These are phyloP conservation scores for Urostyla sp. DNA, from an alignment of 73 alveolate species.

Conservation along the genomic window DNA sequence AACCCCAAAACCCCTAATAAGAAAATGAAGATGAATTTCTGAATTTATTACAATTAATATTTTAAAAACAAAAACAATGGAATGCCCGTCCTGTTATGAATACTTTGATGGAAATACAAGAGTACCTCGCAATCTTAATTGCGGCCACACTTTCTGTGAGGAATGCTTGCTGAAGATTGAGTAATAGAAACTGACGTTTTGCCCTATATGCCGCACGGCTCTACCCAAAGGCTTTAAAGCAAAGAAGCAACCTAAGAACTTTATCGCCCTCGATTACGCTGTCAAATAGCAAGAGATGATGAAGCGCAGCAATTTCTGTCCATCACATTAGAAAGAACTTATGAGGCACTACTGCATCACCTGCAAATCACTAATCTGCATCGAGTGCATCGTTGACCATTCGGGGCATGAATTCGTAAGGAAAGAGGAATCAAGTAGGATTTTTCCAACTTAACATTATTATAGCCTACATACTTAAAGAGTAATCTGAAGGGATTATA, in stretches of 20 bases:
- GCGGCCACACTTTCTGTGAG: conserved; percentile 93
- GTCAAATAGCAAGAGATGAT: conserved; percentile 73
- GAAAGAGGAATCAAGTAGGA: conserved; percentile 79
- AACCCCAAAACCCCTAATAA: too few species aligned
- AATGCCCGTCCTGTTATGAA: conserved; percentile 85
- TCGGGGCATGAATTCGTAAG: conserved; percentile 87
- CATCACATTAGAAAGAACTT: conserved; percentile 72
- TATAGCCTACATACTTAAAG: conserved; percentile 59
- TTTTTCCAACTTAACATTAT: background rate
- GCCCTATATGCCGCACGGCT: conserved; percentile 88
- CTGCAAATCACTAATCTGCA: conserved; percentile 76
- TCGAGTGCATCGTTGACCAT: conserved; percentile 86
- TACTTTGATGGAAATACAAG: conserved; percentile 64
- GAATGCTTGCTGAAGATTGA: conserved; percentile 75
- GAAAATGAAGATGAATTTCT: background rate
- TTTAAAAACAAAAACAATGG: conserved; percentile 63
- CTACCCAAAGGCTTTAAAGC: conserved; percentile 71
- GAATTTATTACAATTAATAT: background rate
- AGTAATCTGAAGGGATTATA: conserved; percentile 54
- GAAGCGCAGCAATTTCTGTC: conserved; percentile 70
- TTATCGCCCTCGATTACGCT: conserved; percentile 83
- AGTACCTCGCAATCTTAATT: conserved; percentile 78
- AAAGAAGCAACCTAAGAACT: conserved; percentile 75
- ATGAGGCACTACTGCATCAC: conserved; percentile 82
- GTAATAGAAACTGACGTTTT: conserved; percentile 61